These are phyloP conservation scores for Chalara sp. DNA, from an alignment of 2,329 filamentous ascomycete genomes.

Conservation along the genomic window DNA sequence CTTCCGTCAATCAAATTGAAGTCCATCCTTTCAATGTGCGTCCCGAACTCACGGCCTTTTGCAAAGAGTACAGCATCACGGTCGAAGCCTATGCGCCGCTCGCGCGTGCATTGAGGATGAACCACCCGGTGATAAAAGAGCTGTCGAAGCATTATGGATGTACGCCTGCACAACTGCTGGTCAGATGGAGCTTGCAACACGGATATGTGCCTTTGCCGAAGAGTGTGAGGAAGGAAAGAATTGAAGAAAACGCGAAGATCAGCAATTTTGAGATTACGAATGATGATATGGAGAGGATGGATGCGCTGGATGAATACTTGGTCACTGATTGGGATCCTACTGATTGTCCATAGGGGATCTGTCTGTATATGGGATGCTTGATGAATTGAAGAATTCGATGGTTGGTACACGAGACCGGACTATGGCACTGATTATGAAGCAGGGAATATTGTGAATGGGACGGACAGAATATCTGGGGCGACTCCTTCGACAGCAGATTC, in stretches of 20 bases:
- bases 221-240: constrained; percentile 55
- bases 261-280: constrained; percentile 52
- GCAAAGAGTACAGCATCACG: constrained; percentile 58
- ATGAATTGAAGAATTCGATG: too few species aligned
- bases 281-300: constrained; percentile 57
- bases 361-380: too few species aligned
- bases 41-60: constrained; percentile 57
- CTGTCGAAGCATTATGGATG: constrained; percentile 63
- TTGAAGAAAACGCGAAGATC: constrained; percentile 58
- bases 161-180: constrained; percentile 65
- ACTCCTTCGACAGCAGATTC: too few species aligned
- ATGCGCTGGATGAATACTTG: constrained; percentile 62
- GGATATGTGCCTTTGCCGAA: constrained; percentile 69
- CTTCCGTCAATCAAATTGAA: constrained; percentile 75
- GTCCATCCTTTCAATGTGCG: constrained; percentile 79
- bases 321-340: constrained; percentile 61
- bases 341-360: constrained; percentile 14
- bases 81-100: constrained; percentile 78
- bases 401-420: too few species aligned
- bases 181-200: constrained; percentile 73
- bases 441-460: too few species aligned
- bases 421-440: too few species aligned
- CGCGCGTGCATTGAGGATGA: constrained; percentile 63
- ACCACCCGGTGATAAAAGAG: constrained; percentile 53
- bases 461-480: too few species aligned